Evolutionary conservation across 768 basidiomycete species (phyloP), one percentile per base, ranked within the genome.

Genomic region (Phylloporus scabripes): DNA sequence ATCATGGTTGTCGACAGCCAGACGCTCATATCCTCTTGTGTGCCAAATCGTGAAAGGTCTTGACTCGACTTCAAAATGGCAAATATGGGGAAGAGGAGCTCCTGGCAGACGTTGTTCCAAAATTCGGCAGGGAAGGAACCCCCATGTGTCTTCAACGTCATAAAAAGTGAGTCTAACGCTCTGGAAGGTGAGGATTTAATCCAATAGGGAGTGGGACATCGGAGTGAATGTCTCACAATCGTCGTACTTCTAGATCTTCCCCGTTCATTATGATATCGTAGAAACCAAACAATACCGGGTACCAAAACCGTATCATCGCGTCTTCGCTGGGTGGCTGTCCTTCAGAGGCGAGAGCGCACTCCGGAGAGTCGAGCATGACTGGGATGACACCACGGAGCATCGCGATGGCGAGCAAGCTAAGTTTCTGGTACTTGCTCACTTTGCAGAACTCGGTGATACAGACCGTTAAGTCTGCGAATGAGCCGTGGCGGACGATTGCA

Each of bases 251-350:
- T 23, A 99, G 72, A 62, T 99, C 96, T 66, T 98, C 96, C 15
- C 92, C 96, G 53, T 96, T 98, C 95, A 99, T 98, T 64, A 99
- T 95, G 47, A 99, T 95, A 66, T 98, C 96, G 69, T 94, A 97
- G 73, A 97, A 98, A n/a, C 89, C 87, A 62, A 98, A 95, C 32
- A 98, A 74, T 2, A 92, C 83, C 0, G 96, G 96, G 73, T 89
- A 93, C 96, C 96, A 99, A 68, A 85, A 97, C 58, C 84, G 87
- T 69, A 97, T 87, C 89, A 93, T 94, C 24, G 80, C 82, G 53
- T 96, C 95, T 51, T 89, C 87, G 57, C 74, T 74, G 0, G 72
- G 65, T n/a, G 66, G 56, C 36, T 60, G 69, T 21, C 61, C 59
- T 34, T 64, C 61, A n/a, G 64, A 60, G 15, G 56, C 53, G 17